A percentile compares a stretch with the other conserved stretches of the same genome.
These are phyloP conservation scores for Pseudogymnoascus sp. DNA, from an alignment of 2,329 filamentous ascomycete genomes.

Conservation along the genomic window DNA sequence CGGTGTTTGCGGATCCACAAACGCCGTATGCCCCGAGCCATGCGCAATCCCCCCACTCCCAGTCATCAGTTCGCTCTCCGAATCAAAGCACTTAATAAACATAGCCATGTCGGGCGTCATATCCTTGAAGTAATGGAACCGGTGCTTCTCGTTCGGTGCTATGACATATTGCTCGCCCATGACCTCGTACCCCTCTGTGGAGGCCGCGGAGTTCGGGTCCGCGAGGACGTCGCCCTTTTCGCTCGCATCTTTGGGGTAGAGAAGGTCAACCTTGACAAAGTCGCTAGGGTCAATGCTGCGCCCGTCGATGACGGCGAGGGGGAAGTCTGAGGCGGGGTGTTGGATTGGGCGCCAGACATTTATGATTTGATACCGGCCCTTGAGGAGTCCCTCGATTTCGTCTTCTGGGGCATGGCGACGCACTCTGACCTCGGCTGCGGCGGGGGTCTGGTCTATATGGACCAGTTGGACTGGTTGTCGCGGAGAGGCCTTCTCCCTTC, in stretches of 20 bases:
- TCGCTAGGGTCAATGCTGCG: slow-evolving; percentile 50
- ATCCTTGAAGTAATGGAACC: slow-evolving; percentile 63
- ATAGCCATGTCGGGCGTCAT: slow-evolving; percentile 63
- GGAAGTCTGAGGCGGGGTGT: slow-evolving; percentile 44
- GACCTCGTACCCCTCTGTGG: slow-evolving; percentile 53
- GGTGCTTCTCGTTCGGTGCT: slow-evolving; percentile 49
- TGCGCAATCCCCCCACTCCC: slow-evolving; percentile 32
- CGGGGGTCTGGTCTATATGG: slow-evolving; percentile 73
- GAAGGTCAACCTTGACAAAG: slow-evolving; percentile 63
- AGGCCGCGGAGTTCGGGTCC: slow-evolving; percentile 38
- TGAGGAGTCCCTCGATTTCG: slow-evolving; percentile 58
- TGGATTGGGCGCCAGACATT: slow-evolving; percentile 65
- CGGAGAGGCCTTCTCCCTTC: slow-evolving; percentile 44
- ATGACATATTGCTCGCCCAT: slow-evolving; percentile 57
- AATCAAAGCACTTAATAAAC: slow-evolving; percentile 73
- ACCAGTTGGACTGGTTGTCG: slow-evolving; percentile 62
- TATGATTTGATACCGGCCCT: slow-evolving; percentile 66
- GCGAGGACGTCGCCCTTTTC: slow-evolving; percentile 64
- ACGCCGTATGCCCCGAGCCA: slow-evolving; percentile 60
- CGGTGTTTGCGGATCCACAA: slow-evolving; percentile 63
- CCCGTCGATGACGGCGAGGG: slow-evolving; percentile 50
- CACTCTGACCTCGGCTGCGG: slow-evolving; percentile 59
- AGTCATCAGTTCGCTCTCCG: slow-evolving; percentile 35
- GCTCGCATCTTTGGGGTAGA: slow-evolving; percentile 63
- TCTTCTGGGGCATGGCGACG: slow-evolving; percentile 50